Evolutionary conservation across 805 yeast species (phyloP).

Genomic region (Metschnikowia reukaufii): DNA sequence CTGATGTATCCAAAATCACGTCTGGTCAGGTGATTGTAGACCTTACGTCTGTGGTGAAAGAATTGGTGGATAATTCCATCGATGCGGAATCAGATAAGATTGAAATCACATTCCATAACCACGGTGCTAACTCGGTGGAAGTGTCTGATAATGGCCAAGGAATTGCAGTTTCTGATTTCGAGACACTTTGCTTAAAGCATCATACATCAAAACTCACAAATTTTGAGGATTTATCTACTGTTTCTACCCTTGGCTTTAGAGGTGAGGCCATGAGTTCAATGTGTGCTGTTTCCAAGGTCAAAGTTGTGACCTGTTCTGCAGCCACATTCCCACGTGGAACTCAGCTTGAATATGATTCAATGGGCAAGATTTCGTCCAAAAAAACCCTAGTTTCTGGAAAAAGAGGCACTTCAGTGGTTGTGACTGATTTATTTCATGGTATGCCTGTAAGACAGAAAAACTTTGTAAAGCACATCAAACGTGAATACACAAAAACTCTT

Average conservation of each 20-base stretch:
- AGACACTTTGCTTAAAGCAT: conserved; percentile 56
- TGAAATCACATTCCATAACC: conserved; percentile 64
- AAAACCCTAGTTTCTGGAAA: conserved; percentile 47
- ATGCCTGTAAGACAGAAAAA: conserved; percentile 84
- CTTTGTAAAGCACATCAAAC: conserved; percentile 61
- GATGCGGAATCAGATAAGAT: conserved; percentile 74
- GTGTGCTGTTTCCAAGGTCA: conserved; percentile 51
- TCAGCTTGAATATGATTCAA: conserved; percentile 49
- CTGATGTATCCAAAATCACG: conserved; percentile 73
- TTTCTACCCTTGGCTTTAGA: conserved; percentile 68
- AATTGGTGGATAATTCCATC: conserved; percentile 79
- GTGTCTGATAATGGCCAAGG: conserved; percentile 71
- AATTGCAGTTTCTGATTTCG: conserved; percentile 52
- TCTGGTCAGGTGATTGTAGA: conserved; percentile 93
- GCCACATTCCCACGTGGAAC: conserved; percentile 57
- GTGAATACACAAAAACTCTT: conserved; percentile 73
- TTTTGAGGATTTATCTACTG: conserved; percentile 53
- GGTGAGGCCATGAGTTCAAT: conserved; percentile 80
- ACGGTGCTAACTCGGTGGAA: conserved; percentile 73
- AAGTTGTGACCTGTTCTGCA: conserved; percentile 50
- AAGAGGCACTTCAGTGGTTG: conserved; percentile 66
- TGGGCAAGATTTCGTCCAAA: conserved; percentile 48
- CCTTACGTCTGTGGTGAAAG: conserved; percentile 75
- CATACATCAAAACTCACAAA: conserved; percentile 62
- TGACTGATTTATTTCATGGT: conserved; percentile 59